A percentile compares a stretch with the other conserved stretches of the same genome.
Evolutionary conservation across 1,139 yeast genomes (phyloP).

Genomic region (Hansenula lynferdii): DNA sequence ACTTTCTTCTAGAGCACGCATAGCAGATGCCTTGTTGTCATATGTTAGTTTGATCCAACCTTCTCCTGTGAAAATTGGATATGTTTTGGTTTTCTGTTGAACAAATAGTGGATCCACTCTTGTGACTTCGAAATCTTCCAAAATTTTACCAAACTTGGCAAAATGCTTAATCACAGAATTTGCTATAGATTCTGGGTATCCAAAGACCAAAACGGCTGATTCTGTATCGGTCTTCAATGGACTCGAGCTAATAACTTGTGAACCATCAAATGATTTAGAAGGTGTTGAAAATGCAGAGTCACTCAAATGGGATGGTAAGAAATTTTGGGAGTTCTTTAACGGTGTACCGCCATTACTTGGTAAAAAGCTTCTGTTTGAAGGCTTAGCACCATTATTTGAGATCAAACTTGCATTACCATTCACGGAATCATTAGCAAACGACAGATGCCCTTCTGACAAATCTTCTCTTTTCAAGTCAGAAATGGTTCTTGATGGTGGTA

Average conservation of each 20-base stretch:
- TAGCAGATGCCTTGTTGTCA: slow-evolving; percentile 69
- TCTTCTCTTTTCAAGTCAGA: slow-evolving; percentile 22
- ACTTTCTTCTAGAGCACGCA: slow-evolving; percentile 80
- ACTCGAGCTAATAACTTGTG: slow-evolving; percentile 23
- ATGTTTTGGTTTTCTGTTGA: slow-evolving; percentile 23
- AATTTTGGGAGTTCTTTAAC: slow-evolving; percentile 1
- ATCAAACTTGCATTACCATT: slow-evolving; percentile 6
- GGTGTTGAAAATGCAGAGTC: slow-evolving; percentile 11
- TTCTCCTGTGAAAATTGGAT: slow-evolving; percentile 76
- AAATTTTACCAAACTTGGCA: slow-evolving; percentile 71
- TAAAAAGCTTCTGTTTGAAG: neutral
- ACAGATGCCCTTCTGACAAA: slow-evolving; percentile 14
- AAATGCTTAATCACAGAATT: slow-evolving; percentile 68
- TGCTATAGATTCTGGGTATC: slow-evolving; percentile 77
- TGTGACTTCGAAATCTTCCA: slow-evolving; percentile 63
- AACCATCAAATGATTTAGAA: slow-evolving; percentile 16
- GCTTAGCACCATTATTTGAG: slow-evolving; percentile 1
- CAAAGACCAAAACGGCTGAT: slow-evolving; percentile 78
- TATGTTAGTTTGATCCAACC: slow-evolving; percentile 89
- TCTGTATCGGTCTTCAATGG: slow-evolving; percentile 30
- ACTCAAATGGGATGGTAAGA: slow-evolving; percentile 9
- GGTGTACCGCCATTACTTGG: slow-evolving; percentile 4
- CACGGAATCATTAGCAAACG: slow-evolving; percentile 9
- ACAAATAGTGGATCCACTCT: slow-evolving; percentile 21
- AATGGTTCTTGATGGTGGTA: slow-evolving; percentile 22